A percentile compares a stretch with the other conserved stretches of the same genome.
These are phyloP conservation scores for Podospora pseudoanserina DNA, from an alignment of 495 filamentous ascomycete species.

Conservation along the genomic window DNA sequence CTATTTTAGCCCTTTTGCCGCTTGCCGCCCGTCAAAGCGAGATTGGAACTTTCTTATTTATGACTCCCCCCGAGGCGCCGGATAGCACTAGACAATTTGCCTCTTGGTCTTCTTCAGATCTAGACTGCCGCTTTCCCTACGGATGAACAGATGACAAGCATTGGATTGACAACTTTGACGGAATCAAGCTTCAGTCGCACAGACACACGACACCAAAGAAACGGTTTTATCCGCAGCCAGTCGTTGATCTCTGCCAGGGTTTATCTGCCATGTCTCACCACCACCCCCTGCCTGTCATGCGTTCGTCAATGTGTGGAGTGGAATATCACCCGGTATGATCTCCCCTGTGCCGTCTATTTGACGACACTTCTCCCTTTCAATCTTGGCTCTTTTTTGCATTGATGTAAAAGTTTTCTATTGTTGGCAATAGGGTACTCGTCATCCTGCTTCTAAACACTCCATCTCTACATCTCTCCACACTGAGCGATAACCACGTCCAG, in stretches of 20 bases:
- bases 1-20: neutral
- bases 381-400: neutral
- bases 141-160: neutral
- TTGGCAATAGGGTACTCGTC: neutral
- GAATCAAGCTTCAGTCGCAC: slow-evolving; percentile 1
- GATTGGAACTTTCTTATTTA: neutral
- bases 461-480: slow-evolving; percentile 80
- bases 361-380: neutral
- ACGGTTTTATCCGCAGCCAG: neutral
- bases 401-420: neutral
- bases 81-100: neutral
- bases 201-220: neutral
- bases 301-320: neutral
- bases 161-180: neutral
- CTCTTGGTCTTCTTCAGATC: neutral
- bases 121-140: neutral
- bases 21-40: neutral
- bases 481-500: slow-evolving; percentile 80
- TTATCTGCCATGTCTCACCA: neutral
- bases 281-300: neutral
- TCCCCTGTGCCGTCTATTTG: neutral
- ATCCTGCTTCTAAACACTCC: neutral
- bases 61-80: neutral
- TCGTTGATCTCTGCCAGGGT: neutral
- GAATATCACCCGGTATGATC: neutral